Evolutionary conservation across 1,284 basidiomycete genomes (phyloP).

Genomic region (Earliella scabrosa): DNA sequence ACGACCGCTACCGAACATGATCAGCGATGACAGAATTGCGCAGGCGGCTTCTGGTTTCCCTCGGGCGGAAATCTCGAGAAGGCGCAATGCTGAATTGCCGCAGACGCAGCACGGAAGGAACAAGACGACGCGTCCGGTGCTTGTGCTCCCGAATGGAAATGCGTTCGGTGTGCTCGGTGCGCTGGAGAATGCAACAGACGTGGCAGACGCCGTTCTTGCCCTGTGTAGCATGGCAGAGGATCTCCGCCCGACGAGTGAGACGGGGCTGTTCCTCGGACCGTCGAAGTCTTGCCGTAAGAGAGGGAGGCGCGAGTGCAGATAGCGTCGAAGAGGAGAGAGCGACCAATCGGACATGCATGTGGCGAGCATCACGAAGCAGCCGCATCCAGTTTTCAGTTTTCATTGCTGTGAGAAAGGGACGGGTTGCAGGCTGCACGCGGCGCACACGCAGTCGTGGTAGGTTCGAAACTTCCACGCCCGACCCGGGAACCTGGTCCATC

Average conservation of each 20-base stretch:
- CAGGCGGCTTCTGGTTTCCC: neutral
- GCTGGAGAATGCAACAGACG: neutral
- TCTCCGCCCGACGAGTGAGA: conserved; percentile 14
- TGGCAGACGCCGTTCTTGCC: neutral
- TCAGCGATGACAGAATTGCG: conserved; percentile 1
- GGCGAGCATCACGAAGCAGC: conserved; percentile 28
- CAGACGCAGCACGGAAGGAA: neutral
- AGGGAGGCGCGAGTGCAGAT: conserved; percentile 13
- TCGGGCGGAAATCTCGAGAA: conserved; percentile 4
- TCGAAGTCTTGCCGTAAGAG: conserved; percentile 17
- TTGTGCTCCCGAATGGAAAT: neutral
- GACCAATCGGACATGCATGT: conserved; percentile 32
- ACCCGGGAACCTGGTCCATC: conserved; percentile 4
- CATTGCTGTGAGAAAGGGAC: conserved; percentile 29
- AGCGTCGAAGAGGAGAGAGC: conserved; percentile 16
- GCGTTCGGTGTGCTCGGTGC: neutral
- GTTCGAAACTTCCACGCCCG: conserved; percentile 10
- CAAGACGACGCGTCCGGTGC: conserved; percentile 2
- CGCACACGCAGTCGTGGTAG: conserved; percentile 4
- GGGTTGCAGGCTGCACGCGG: conserved; percentile 21
- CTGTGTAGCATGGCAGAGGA: conserved; percentile 7
- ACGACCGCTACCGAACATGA: conserved; percentile 5
- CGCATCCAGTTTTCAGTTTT: conserved; percentile 13
- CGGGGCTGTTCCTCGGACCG: conserved; percentile 4
- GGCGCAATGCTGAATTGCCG: neutral